phyloP scores from a whole-genome alignment of 306 rosid genomes.

The Quercus bicolor region DNA sequence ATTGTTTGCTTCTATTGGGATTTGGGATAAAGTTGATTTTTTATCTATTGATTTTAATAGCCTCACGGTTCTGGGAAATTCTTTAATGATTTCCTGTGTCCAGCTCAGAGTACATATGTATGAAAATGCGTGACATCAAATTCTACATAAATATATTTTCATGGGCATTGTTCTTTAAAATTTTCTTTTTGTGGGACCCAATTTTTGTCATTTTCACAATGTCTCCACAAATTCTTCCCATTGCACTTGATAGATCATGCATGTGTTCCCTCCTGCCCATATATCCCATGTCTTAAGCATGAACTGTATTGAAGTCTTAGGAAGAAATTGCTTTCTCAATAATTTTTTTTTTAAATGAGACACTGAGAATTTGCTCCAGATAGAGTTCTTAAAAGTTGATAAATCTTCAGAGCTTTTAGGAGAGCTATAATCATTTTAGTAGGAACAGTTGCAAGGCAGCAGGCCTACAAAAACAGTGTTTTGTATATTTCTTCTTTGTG shows the following conservation, averaged over 20 bases:
- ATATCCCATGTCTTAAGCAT: not conserved
- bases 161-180: not conserved
- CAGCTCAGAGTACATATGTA: not conserved
- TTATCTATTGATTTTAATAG: not conserved
- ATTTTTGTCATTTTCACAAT: not conserved
- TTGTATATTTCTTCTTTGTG: not conserved
- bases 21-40: no score
- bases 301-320: not conserved
- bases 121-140: not conserved
- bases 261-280: not conserved
- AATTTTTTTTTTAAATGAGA: no score
- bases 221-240: not conserved
- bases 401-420: not conserved
- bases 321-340: no score
- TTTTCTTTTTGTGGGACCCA: slow-evolving; percentile 4
- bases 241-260: not conserved
- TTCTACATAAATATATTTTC: not conserved
- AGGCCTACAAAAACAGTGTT: not conserved
- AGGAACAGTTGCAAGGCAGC: not conserved
- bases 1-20: not conserved
- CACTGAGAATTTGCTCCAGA: not conserved
- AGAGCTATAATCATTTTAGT: not conserved
- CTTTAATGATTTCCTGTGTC: not conserved
- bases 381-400: not conserved
- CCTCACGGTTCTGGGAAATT: not conserved